Evolutionary conservation across 2,329 filamentous ascomycete species (phyloP), one percentile per base, ranked within the genome.

Genomic region (Elsinoe fawcettii): DNA sequence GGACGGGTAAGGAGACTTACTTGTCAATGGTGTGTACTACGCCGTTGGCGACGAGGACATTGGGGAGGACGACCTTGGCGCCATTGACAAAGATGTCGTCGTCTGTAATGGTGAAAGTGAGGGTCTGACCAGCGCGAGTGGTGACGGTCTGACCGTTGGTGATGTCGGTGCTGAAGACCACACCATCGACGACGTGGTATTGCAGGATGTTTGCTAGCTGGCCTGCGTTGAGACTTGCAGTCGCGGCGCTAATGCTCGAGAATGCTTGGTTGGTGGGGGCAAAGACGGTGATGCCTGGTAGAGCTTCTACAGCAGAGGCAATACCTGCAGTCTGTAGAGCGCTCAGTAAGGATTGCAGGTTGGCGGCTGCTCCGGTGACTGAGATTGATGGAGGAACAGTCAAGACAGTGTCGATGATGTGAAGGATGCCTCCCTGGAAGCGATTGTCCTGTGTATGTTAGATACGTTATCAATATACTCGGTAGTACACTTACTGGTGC

Each of bases 171-270:
- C 72, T 67, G 51, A 75, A 79, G 1, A 83, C 74, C 6, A 73
- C 73, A 43, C 77, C 77, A 41, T 74, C 73, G 44, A 87, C 70
- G 54, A 87, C 75, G 66, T 88, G 85, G 70, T 88, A 88, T 25
- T 75, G 70, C 27, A 88, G 73, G 54, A 87, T 76, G 30, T 67
- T 67, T 2, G 74, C 68, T 1, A 86, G 72, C 9, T 80, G 67
- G 3, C 75, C 67, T 0, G 70, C 65, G 22, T 73, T 74, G 36
- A 84, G 67, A 57, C 74, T 74, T 23, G 68, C 66, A 8, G 82
- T 65, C 4, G 77, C 71, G 55, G 75, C 80, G 58, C 78, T 80
- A 43, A 86, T 79, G 22, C 72, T 69, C 30, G 76, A 71, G 70
- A 86, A 82, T 11, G 82, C 83, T 1, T 71, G 71, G 65, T 85